Evolutionary conservation across 2,329 filamentous ascomycete genomes (phyloP).

Genomic region (Magnaporthiopsis incrustans): DNA sequence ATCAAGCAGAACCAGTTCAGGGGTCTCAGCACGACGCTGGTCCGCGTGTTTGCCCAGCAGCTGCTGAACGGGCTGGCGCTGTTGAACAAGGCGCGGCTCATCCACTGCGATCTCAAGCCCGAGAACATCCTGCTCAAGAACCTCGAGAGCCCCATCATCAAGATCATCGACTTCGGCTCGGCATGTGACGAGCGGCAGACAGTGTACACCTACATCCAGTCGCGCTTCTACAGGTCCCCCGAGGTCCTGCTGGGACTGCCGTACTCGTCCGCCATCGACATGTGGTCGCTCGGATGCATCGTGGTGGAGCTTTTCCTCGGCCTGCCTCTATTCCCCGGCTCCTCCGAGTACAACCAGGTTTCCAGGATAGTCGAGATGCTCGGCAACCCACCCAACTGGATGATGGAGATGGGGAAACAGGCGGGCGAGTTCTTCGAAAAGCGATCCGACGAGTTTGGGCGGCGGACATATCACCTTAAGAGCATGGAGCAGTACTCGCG

Average conservation of each 20-base stretch:
- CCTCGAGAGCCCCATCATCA: slow-evolving; percentile 97
- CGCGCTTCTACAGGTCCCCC: slow-evolving; percentile 92
- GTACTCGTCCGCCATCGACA: slow-evolving; percentile 97
- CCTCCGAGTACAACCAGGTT: slow-evolving; percentile 97
- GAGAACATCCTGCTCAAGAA: slow-evolving; percentile 98
- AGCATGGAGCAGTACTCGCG: slow-evolving; percentile 96
- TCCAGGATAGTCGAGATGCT: slow-evolving; percentile 97
- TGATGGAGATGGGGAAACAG: slow-evolving; percentile 98
- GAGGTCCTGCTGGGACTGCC: slow-evolving; percentile 92
- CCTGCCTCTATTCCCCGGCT: slow-evolving; percentile 88
- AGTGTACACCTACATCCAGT: slow-evolving; percentile 98
- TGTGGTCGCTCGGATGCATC: slow-evolving; percentile 99
- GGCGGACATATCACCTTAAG: slow-evolving; percentile 86
- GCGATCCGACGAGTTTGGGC: slow-evolving; percentile 79
- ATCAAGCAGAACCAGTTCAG: slow-evolving; percentile 99
- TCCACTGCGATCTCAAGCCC: slow-evolving; percentile 96
- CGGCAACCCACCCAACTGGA: slow-evolving; percentile 93
- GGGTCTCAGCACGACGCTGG: slow-evolving; percentile 90
- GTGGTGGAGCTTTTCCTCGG: slow-evolving; percentile 96
- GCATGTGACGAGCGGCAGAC: slow-evolving; percentile 97
- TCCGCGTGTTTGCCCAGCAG: slow-evolving; percentile 96
- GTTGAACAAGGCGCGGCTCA: slow-evolving; percentile 90
- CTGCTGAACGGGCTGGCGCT: slow-evolving; percentile 85
- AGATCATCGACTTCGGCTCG: slow-evolving; percentile 98
- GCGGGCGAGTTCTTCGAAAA: slow-evolving; percentile 97